These are phyloP conservation scores for Alternaria triticina DNA, from an alignment of 2,329 filamentous ascomycete genomes.

Conservation along the genomic window DNA sequence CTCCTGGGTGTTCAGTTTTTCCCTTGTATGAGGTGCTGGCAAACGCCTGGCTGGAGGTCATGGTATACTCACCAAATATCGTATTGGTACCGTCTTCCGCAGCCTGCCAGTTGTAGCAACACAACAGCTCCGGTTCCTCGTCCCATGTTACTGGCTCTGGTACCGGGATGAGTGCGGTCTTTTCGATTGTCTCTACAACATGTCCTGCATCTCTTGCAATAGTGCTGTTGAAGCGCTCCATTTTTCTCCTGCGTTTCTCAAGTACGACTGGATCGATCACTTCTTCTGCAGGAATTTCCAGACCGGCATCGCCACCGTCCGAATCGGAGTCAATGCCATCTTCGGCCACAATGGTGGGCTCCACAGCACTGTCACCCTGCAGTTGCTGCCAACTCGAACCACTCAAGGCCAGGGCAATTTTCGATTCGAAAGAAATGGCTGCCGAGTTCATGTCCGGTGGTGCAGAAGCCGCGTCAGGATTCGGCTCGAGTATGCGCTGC, in stretches of 20 bases:
- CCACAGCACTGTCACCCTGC: neutral
- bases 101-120: slow-evolving; percentile 39
- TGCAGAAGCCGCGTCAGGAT: neutral
- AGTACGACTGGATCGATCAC: slow-evolving; percentile 3
- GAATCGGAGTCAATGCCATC: neutral
- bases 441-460: slow-evolving; percentile 1
- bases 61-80: slow-evolving; percentile 25
- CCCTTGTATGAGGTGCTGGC: too few species aligned
- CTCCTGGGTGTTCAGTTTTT: too few species aligned
- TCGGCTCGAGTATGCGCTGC: neutral
- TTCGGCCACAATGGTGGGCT: neutral
- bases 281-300: neutral
- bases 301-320: neutral
- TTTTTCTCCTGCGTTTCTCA: slow-evolving; percentile 23
- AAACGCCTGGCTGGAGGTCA: neutral
- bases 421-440: slow-evolving; percentile 19
- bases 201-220: slow-evolving; percentile 24
- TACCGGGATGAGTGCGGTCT: slow-evolving; percentile 16
- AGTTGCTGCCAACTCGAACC: slow-evolving; percentile 22
- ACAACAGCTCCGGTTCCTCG: slow-evolving; percentile 33
- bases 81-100: slow-evolving; percentile 28
- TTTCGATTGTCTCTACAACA: slow-evolving; percentile 20
- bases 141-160: slow-evolving; percentile 29
- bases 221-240: slow-evolving; percentile 15
- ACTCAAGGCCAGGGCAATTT: slow-evolving; percentile 17